These are phyloP conservation scores for Citrus cavaleriei DNA, from an alignment of 345 rosid genomes.

Conservation along the genomic window DNA sequence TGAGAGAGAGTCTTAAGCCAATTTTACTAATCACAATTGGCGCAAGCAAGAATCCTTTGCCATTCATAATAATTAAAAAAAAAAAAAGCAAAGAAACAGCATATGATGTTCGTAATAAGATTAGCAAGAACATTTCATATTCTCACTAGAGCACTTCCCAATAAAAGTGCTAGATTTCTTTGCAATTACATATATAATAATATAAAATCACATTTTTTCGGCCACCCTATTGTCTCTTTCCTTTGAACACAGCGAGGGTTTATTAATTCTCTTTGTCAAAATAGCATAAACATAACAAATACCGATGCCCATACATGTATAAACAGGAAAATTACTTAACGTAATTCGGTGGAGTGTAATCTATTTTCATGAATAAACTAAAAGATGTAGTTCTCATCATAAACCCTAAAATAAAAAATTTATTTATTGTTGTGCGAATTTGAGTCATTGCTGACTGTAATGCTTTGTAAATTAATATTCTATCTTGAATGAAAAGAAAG, in stretches of 20 bases:
- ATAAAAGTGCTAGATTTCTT: conserved; percentile 21
- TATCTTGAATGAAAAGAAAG: background rate
- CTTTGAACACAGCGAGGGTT: background rate
- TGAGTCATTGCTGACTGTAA: conserved; percentile 30
- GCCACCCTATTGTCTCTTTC: background rate
- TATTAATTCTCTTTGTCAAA: background rate
- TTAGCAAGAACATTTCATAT: conserved; percentile 16
- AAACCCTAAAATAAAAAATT: background rate
- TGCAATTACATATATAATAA: background rate
- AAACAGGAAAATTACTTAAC: too few species aligned
- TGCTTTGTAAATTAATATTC: background rate
- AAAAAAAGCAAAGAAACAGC: background rate
- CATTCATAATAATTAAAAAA: background rate
- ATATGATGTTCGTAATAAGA: conserved; percentile 9
- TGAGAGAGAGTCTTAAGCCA: background rate
- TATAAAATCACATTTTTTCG: background rate
- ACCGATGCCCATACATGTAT: too few species aligned
- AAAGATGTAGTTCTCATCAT: background rate
- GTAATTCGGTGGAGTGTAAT: too few species aligned
- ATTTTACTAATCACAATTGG: too few species aligned
- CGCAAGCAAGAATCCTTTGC: background rate
- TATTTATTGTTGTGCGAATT: background rate
- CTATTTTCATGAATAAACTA: background rate
- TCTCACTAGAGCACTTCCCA: conserved; percentile 23
- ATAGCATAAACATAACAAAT: too few species aligned